Conservation (phyloP, 352 stramenopile species). For the Pythium dissimile region DNA sequence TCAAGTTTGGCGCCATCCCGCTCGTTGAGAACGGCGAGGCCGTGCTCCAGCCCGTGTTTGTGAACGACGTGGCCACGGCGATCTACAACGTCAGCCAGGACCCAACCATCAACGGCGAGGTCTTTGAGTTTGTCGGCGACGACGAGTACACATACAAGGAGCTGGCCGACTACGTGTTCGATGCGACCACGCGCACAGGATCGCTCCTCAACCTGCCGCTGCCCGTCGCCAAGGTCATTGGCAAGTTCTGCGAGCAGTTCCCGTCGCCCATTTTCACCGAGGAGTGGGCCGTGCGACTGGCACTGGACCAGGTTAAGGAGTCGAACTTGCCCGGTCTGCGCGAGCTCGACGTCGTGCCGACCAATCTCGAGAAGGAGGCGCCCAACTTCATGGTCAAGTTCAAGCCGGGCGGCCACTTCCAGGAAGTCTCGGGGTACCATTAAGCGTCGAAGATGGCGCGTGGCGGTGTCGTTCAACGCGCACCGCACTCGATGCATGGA, state of each 20-base stretch:
- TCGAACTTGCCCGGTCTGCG: constrained; percentile 70
- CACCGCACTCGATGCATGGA: too few species aligned
- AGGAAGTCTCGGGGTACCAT: constrained; percentile 87
- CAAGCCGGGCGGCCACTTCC: constrained; percentile 94
- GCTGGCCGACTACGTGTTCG: constrained; percentile 95
- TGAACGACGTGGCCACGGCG: constrained; percentile 78
- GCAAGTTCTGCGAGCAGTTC: constrained; percentile 79
- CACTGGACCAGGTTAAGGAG: constrained; percentile 82
- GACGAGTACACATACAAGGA: constrained; percentile 97
- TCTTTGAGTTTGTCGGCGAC: constrained; percentile 95
- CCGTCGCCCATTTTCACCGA: constrained; percentile 80
- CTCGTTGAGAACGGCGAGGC: constrained; percentile 93
- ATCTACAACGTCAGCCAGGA: constrained; percentile 83
- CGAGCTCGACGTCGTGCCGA: constrained; percentile 84
- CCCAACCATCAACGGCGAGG: constrained; percentile 88
- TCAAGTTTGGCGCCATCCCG: constrained; percentile 75
- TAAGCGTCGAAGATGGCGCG: too few species aligned
- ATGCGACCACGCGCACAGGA: constrained; percentile 80
- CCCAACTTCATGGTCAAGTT: constrained; percentile 96
- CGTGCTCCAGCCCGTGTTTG: constrained; percentile 91
- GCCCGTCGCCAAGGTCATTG: constrained; percentile 68
- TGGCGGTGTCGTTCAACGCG: too few species aligned
- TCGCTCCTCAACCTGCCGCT: constrained; percentile 82
- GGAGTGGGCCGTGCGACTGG: constrained; percentile 74
- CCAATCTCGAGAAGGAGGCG: constrained; percentile 93